These are phyloP conservation scores for Megacollybia marginata DNA, from an alignment of 768 basidiomycete species.

Conservation along the genomic window DNA sequence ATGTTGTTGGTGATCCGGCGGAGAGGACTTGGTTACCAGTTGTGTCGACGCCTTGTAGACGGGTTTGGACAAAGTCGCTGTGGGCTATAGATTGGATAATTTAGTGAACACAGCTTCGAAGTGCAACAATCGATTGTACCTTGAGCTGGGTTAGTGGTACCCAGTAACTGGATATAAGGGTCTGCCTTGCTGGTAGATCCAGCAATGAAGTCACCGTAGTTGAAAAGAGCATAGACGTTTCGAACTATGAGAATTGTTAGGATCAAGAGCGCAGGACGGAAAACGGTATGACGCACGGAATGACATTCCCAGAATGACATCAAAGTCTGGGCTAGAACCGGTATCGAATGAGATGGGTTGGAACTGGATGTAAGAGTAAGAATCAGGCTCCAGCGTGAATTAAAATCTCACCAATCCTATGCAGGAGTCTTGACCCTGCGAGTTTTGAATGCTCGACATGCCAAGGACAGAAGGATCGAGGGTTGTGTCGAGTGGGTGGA, in stretches of 20 bases:
- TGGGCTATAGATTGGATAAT: slow-evolving; percentile 19
- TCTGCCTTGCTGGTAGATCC: slow-evolving; percentile 27
- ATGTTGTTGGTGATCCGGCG: background rate
- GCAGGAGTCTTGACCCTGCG: slow-evolving; percentile 25
- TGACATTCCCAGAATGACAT: slow-evolving; percentile 68
- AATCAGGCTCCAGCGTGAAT: background rate
- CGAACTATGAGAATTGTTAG: slow-evolving; percentile 35
- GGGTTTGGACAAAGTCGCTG: slow-evolving; percentile 26
- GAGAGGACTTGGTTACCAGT: slow-evolving; percentile 11
- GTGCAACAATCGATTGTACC: slow-evolving; percentile 19
- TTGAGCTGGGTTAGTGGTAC: slow-evolving; percentile 41
- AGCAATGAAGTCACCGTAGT: slow-evolving; percentile 57
- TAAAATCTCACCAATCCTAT: slow-evolving; percentile 30
- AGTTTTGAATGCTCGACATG: slow-evolving; percentile 21
- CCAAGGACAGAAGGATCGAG: slow-evolving; percentile 31
- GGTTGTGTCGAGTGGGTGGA: slow-evolving; percentile 61
- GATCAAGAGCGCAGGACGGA: background rate
- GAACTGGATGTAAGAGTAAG: slow-evolving; percentile 41
- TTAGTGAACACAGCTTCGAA: background rate
- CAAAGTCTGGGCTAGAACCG: slow-evolving; percentile 36
- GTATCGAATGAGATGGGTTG: slow-evolving; percentile 54
- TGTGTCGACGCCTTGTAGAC: slow-evolving; percentile 25
- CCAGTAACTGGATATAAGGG: slow-evolving; percentile 60
- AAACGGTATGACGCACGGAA: slow-evolving; percentile 41
- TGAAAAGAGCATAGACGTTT: slow-evolving; percentile 55